Evolutionary conservation across 1,139 yeast genomes (phyloP).

Genomic region (Debaryomycetaceae sp.): DNA sequence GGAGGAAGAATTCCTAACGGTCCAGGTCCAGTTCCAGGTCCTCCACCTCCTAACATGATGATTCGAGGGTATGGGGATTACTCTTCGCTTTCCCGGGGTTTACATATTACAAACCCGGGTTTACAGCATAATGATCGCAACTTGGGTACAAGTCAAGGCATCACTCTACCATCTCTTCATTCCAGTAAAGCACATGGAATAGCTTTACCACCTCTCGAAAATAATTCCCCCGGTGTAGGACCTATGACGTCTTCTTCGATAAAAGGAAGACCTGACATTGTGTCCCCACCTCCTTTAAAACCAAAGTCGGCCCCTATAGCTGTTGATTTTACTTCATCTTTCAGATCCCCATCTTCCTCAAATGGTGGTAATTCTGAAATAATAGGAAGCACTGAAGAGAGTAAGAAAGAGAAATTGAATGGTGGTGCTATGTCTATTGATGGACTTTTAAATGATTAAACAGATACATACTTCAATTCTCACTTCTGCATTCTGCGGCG

Average conservation of each 20-base stretch:
- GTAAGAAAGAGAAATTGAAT: background rate
- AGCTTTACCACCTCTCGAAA: background rate
- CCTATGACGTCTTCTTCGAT: background rate
- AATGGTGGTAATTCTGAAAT: background rate
- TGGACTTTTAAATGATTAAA: background rate
- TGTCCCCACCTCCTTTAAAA: background rate
- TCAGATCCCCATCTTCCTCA: background rate
- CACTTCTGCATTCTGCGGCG: too few relatives aligned
- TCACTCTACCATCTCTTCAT: constrained; percentile 1
- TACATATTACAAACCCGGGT: background rate
- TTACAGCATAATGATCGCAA: background rate
- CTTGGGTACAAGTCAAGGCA: background rate
- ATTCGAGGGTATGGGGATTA: background rate
- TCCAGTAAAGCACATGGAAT: background rate
- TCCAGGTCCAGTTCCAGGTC: constrained; percentile 47
- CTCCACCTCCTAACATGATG: constrained; percentile 28
- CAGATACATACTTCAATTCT: too few relatives aligned
- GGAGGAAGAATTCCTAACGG: constrained; percentile 44
- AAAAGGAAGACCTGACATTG: background rate
- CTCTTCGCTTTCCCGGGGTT: constrained; percentile 1
- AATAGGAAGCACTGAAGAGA: background rate
- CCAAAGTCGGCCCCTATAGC: constrained; percentile 9
- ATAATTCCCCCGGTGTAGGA: background rate
- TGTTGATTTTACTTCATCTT: constrained; percentile 9
- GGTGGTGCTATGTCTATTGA: background rate